Percentiles rank a stretch among this genome's conserved stretches.
Evolutionary conservation across 208 protist genomes (phyloP).

Genomic region (Trypanosoma lewisi): DNA sequence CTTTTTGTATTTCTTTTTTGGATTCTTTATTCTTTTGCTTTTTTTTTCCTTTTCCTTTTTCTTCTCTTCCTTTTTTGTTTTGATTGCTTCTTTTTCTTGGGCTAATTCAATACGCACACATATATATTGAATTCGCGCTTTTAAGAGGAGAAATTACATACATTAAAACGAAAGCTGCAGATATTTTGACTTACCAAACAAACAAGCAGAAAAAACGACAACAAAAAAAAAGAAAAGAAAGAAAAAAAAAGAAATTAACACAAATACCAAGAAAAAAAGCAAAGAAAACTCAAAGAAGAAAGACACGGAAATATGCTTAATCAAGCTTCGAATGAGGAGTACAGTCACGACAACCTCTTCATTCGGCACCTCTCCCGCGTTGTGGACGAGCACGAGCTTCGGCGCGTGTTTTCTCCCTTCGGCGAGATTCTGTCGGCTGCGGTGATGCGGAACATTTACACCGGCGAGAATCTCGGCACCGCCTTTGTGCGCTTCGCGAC

Average conservation of each 20-base stretch:
- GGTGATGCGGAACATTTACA: no score
- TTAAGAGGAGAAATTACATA: no score
- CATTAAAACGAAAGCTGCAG: no score
- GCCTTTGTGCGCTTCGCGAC: no score
- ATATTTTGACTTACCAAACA: no score
- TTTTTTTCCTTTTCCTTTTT: neutral
- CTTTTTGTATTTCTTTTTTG: neutral
- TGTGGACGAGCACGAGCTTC: conserved; percentile 15
- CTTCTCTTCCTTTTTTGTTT: conserved; percentile 6
- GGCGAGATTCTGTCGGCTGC: no score
- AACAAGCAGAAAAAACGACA: no score
- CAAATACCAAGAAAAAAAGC: neutral
- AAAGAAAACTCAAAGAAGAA: neutral
- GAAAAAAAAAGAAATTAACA: neutral
- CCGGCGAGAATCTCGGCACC: no score
- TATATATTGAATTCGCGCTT: no score
- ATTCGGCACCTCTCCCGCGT: conserved; percentile 7
- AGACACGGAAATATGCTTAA: neutral
- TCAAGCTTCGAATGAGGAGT: neutral
- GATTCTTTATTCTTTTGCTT: neutral
- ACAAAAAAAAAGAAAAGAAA: no score
- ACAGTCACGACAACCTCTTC: conserved; percentile 17
- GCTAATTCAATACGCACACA: no score
- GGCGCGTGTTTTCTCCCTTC: neutral
- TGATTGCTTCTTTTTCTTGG: no score